Evolutionary conservation across 352 stramenopile genomes (phyloP).

Genomic region (Phytophthora foliorum): DNA sequence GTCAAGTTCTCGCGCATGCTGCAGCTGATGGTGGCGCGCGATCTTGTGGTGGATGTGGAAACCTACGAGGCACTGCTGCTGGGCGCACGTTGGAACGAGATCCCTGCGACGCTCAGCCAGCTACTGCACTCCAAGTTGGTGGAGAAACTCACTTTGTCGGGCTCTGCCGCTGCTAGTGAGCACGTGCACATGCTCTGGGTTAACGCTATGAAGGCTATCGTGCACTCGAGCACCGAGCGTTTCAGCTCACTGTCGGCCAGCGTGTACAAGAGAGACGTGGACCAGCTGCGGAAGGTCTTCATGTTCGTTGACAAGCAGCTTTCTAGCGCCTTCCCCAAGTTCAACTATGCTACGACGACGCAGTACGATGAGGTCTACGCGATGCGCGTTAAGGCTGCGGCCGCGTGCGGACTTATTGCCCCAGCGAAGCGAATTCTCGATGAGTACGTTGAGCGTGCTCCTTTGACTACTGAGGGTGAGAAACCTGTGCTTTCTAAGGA

Average conservation of each 20-base stretch:
- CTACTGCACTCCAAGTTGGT: conserved; percentile 62
- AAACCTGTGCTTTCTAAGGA: conserved; percentile 40
- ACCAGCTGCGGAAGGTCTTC: conserved; percentile 67
- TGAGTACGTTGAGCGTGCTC: conserved; percentile 58
- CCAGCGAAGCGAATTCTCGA: conserved; percentile 65
- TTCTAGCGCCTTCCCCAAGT: conserved; percentile 60
- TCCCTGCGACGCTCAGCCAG: conserved; percentile 69
- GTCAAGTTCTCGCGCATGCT: conserved; percentile 68
- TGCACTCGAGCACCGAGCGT: conserved; percentile 69
- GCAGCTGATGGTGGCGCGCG: conserved; percentile 63
- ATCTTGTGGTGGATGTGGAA: conserved; percentile 57
- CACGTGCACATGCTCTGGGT: conserved; percentile 61
- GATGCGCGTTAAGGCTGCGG: conserved; percentile 71
- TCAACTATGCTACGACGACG: conserved; percentile 45
- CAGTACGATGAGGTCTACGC: conserved; percentile 68
- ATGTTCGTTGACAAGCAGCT: conserved; percentile 70
- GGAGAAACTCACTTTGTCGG: conserved; percentile 33
- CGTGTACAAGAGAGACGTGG: conserved; percentile 49
- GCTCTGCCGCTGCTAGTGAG: conserved; percentile 37
- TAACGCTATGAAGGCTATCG: conserved; percentile 67
- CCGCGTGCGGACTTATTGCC: conserved; percentile 54
- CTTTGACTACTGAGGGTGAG: conserved; percentile 22
- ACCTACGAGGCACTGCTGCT: conserved; percentile 73
- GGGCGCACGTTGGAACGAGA: conserved; percentile 72
- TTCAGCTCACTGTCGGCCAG: conserved; percentile 57